Evolutionary conservation across 352 stramenopile genomes (phyloP).

Genomic region (Pythium sp.): DNA sequence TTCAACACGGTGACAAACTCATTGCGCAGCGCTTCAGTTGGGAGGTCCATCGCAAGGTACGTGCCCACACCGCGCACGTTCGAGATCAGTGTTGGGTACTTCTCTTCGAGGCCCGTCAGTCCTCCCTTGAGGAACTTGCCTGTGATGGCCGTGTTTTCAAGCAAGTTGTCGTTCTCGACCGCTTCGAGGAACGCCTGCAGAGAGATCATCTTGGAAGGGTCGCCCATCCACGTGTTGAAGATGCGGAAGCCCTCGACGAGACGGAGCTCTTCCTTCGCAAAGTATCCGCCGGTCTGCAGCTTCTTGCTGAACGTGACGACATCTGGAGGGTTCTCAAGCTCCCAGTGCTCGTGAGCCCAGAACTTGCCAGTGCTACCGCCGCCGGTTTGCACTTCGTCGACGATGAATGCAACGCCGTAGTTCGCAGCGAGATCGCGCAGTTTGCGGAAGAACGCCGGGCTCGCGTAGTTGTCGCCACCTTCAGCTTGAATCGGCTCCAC

Average conservation of each 20-base stretch:
- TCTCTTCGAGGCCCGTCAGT: conserved; percentile 35
- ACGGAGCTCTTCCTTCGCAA: conserved; percentile 73
- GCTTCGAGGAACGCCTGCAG: conserved; percentile 73
- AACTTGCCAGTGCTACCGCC: conserved; percentile 82
- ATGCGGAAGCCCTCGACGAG: conserved; percentile 73
- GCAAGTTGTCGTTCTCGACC: conserved; percentile 49
- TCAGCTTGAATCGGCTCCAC: conserved; percentile 83
- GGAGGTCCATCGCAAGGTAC: conserved; percentile 78
- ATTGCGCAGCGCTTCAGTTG: conserved; percentile 58
- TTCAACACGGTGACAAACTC: conserved; percentile 62
- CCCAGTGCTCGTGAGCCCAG: conserved; percentile 84
- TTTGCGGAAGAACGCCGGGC: conserved; percentile 58
- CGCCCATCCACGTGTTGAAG: conserved; percentile 89
- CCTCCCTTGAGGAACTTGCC: conserved; percentile 63
- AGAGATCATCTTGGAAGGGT: conserved; percentile 83
- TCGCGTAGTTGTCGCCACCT: conserved; percentile 79
- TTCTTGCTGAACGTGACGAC: conserved; percentile 88
- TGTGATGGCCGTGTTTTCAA: conserved; percentile 75
- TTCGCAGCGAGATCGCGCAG: conserved; percentile 55
- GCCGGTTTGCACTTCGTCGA: conserved; percentile 84
- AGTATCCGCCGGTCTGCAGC: conserved; percentile 82
- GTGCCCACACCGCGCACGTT: conserved; percentile 79
- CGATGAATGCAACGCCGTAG: conserved; percentile 74
- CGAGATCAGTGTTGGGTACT: conserved; percentile 59
- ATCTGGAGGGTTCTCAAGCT: conserved; percentile 68